Base-by-base conservation (phyloP, 495 filamentous ascomycete genomes). In the Aspergillus kassunensis region DNA sequence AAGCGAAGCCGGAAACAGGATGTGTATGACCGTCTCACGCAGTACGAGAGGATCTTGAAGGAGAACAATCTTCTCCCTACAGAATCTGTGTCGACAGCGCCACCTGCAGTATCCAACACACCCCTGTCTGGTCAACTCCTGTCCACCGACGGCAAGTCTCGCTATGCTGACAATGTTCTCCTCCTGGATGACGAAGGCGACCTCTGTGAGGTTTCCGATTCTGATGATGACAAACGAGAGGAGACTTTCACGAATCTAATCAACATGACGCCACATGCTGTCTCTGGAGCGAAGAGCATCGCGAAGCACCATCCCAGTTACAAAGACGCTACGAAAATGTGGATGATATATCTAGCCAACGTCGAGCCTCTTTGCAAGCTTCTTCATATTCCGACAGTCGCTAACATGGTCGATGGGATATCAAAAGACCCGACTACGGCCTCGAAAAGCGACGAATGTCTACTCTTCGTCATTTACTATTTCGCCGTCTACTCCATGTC, bases 341-440 rank as follows among this genome's bases (percentile, higher is more conserved):
- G 85, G 85, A 78, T 85, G 51, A 72, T 68, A 4, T 81, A 77
- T 54, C 64, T 80, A 2, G 71, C 79, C 44, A 79, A 81, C 54
- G 79, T 86, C 47, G 81, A 87, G 62, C 83, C 85, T 3, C 60
- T 88, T 37, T 79, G 77, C 50, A 88, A 87, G 59, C 56, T 87
- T 31, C 74, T 87, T 46, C 85, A 88, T 61, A 74, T 79, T 6
- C 84, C 84, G 1, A 79, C 81, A 1, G 56, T 81, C 34, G 56
- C 48, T 12, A 57, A 63, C 11, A 44, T 59, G 41, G 51, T 79
- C n/a, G 56, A 71, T 19, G 50, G 53, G 4, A 67, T 68, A n/a
- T 67, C 56, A 7, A 45, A 51, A 10, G 34, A 61, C 13, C 55
- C 68, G 3, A 56, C 59, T 2, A 51, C 42, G 10, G 53, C 69